Base-by-base conservation (phyloP, 1,284 basidiomycete species). In the Golubevia sp. region DNA sequence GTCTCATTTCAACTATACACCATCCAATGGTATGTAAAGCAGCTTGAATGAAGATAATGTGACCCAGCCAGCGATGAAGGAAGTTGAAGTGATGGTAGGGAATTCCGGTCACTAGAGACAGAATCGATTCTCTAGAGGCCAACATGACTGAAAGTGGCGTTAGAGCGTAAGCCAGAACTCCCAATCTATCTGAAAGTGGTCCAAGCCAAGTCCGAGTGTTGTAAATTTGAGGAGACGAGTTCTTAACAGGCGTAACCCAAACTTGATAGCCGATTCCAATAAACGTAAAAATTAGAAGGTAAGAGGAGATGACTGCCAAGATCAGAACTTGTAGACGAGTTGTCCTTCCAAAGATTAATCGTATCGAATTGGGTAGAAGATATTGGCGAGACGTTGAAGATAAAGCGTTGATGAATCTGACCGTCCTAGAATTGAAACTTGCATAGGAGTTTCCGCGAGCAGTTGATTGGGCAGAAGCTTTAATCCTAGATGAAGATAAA, bases 31-130 rank as follows among this genome's bases (percentile, higher is more conserved):
- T 67, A 50, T 68, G 66, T 18, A 67, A 21, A 20, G 44, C 20
- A 15, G 49, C 21, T 48, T 68, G 66, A 6, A 56, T 21, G 50
- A 68, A 55, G 56, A 68, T 68, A 59, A 68, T 63, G 52, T 67
- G 57, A 4, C 66, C 66, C 8, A 67, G 57, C 65, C 65, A 68
- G 8, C 66, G 63, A 44, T 68, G 66, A 2, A 68, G 58, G 34
- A 68, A 68, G 66, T 67, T 68, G 59, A 68, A 68, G 57, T 62
- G 64, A 26, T 68, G 64, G 38, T 67, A 67, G 2, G 66, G 66
- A 7, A 68, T n/a, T 38, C 66, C 66, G 2, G 66, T 68, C 6
- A 63, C 18, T 18, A 68, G 13, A 1, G 64, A 63, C 5, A 68
- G 38, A 4, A 68, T 21, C 23, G 53, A 58, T 56, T 68, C 66